Evolutionary conservation across 306 rosid genomes (phyloP).

Genomic region (Hippophae tibetana): DNA sequence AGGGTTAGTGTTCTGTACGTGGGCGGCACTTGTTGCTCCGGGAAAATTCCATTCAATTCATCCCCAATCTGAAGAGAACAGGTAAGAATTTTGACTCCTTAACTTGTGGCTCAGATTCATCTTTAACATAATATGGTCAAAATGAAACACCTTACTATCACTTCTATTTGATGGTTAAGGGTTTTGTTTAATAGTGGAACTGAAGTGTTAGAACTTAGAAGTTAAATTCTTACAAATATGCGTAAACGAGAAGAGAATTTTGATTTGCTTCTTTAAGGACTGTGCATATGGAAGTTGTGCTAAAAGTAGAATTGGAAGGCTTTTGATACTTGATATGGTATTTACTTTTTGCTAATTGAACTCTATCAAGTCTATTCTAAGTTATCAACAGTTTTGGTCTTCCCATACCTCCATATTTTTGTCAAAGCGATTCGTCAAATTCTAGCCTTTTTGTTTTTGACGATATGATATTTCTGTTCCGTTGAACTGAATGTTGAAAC

Average conservation of each 20-base stretch:
- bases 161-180: not conserved
- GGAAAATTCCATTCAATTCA: conserved; percentile 67
- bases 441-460: not conserved
- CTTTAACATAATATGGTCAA: not conserved
- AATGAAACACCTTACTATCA: not conserved
- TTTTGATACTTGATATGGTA: not conserved
- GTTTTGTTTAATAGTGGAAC: not conserved
- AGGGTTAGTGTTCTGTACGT: conserved; percentile 50
- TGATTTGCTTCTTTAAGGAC: too few species aligned
- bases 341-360: not conserved
- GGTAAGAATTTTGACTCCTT: conserved; percentile 25
- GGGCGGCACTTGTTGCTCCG: conserved; percentile 68
- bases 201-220: not conserved
- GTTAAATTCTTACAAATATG: not conserved
- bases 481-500: not conserved
- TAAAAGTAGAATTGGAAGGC: too few species aligned
- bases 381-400: not conserved
- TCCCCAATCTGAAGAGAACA: conserved; percentile 73
- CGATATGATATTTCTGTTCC: not conserved
- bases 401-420: not conserved
- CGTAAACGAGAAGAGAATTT: too few species aligned
- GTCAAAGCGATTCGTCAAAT: not conserved
- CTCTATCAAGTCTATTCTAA: not conserved
- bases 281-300: too few species aligned
- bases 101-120: not conserved